Evolutionary conservation across 1,284 basidiomycete genomes (phyloP).

Genomic region (Melampsora medusae): DNA sequence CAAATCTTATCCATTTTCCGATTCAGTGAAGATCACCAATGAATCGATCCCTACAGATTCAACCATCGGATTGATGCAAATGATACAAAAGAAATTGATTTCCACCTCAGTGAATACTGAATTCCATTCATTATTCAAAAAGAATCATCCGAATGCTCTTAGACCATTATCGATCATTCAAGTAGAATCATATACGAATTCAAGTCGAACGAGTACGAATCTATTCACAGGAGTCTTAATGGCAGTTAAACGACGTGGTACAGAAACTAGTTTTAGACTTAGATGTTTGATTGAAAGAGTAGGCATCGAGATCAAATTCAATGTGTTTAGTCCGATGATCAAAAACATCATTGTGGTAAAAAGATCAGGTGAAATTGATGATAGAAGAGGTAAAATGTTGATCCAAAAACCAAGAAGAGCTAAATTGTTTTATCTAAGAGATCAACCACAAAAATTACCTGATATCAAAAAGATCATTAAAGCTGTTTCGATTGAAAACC

Average conservation of each 20-base stretch:
- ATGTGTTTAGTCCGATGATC: conserved; percentile 33
- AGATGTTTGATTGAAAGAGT: conserved; percentile 21
- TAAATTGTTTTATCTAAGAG: conserved; percentile 34
- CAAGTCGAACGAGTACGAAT: conserved; percentile 12
- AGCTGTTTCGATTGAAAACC: conserved; percentile 9
- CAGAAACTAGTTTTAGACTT: conserved; percentile 25
- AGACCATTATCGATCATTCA: conserved; percentile 23
- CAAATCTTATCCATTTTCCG: conserved; percentile 25
- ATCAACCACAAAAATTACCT: conserved; percentile 34
- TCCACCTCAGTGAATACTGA: conserved; percentile 16
- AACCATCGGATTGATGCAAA: conserved; percentile 30
- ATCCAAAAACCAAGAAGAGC: conserved; percentile 37
- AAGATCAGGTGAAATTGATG: conserved; percentile 8
- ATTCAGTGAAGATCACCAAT: conserved; percentile 2
- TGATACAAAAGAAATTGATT: conserved; percentile 29
- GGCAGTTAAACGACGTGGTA: conserved; percentile 13
- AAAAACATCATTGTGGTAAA: conserved; percentile 38
- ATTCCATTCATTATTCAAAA: conserved; percentile 25
- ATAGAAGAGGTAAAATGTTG: conserved; percentile 21
- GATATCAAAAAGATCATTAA: conserved; percentile 41
- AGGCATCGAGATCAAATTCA: conserved; percentile 34
- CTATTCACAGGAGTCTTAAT: conserved; percentile 33
- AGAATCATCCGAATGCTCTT: conserved; percentile 26
- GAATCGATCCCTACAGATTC: conserved; percentile 3
- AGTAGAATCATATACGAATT: conserved; percentile 26